Conservation (phyloP, 2,329 filamentous ascomycete genomes). For the Monosporascus sp. region DNA sequence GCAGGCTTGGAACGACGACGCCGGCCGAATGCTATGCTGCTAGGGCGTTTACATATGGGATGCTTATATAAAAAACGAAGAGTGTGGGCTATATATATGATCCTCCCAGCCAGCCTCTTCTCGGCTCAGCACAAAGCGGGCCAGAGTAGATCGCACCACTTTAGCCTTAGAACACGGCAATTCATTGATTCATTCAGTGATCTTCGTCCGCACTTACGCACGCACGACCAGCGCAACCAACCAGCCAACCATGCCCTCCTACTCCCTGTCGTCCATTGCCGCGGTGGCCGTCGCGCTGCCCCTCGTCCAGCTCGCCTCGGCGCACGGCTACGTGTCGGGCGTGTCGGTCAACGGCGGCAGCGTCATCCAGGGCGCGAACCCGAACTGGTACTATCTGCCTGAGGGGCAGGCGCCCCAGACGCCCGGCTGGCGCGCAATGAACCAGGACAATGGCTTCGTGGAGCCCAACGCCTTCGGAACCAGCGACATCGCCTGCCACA, state of each 20-base stretch:
- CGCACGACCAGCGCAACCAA: not conserved
- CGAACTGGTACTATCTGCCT: conserved; percentile 23
- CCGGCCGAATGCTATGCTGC: too few relatives aligned
- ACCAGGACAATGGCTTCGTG: conserved; percentile 35
- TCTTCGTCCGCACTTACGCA: too few relatives aligned
- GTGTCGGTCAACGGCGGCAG: conserved; percentile 25
- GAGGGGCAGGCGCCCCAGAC: conserved; percentile 12
- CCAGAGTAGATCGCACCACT: too few relatives aligned
- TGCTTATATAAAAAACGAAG: too few relatives aligned
- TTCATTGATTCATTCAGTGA: too few relatives aligned
- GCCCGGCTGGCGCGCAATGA: conserved; percentile 24
- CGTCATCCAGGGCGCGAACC: conserved; percentile 17
- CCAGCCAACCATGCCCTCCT: not conserved
- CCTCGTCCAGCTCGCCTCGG: not conserved
- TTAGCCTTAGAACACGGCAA: too few relatives aligned
- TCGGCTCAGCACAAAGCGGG: too few relatives aligned
- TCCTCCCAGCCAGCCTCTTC: too few relatives aligned
- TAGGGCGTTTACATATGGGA: too few relatives aligned
- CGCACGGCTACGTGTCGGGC: not conserved
- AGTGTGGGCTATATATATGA: too few relatives aligned
- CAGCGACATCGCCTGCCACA: conserved; percentile 32
- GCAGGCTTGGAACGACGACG: too few relatives aligned
- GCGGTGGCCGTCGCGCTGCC: not conserved
- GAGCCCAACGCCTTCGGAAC: conserved; percentile 24
- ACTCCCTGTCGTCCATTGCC: not conserved